Evolutionary conservation across 441 rosid genomes (phyloP).

Genomic region (Melastoma candidum): DNA sequence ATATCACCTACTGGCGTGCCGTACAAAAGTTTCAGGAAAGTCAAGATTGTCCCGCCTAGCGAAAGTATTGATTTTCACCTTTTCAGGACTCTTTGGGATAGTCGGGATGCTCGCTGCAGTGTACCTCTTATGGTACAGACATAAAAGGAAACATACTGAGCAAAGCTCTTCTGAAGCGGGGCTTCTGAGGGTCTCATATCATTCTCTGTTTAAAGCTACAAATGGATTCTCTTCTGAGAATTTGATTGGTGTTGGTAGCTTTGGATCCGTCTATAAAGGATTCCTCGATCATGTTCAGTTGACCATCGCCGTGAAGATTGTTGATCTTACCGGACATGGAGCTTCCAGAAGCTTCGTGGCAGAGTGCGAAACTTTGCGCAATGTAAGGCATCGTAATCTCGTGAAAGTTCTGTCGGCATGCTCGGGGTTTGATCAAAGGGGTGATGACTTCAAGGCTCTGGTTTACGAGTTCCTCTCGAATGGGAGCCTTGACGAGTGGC

Average conservation of each 20-base stretch:
- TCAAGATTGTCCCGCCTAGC: not conserved
- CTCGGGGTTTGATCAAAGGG: constrained; percentile 22
- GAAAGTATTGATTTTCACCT: constrained; percentile 11
- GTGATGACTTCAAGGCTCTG: constrained; percentile 31
- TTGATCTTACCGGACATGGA: constrained; percentile 29
- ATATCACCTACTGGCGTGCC: constrained; percentile 18
- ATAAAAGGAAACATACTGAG: constrained; percentile 1
- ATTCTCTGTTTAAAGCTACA: constrained; percentile 21
- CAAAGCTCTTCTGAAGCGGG: not conserved
- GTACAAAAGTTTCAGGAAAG: constrained; percentile 5
- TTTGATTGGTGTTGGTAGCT: constrained; percentile 32
- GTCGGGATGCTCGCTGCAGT: constrained; percentile 1
- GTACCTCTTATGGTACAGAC: constrained; percentile 1
- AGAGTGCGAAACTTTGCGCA: constrained; percentile 20
- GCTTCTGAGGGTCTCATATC: constrained; percentile 19
- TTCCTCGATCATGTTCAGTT: constrained; percentile 3
- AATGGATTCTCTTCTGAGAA: constrained; percentile 26
- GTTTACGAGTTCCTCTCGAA: constrained; percentile 36
- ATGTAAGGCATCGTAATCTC: constrained; percentile 22
- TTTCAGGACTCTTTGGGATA: constrained; percentile 2
- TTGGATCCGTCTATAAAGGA: constrained; percentile 35
- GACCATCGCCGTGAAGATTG: constrained; percentile 28
- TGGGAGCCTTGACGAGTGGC: constrained; percentile 27
- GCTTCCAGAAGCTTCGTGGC: constrained; percentile 33
- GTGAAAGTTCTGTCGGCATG: constrained; percentile 23